Conservation (phyloP, 2,329 filamentous ascomycete genomes). For the Fusarium armeniacum region DNA sequence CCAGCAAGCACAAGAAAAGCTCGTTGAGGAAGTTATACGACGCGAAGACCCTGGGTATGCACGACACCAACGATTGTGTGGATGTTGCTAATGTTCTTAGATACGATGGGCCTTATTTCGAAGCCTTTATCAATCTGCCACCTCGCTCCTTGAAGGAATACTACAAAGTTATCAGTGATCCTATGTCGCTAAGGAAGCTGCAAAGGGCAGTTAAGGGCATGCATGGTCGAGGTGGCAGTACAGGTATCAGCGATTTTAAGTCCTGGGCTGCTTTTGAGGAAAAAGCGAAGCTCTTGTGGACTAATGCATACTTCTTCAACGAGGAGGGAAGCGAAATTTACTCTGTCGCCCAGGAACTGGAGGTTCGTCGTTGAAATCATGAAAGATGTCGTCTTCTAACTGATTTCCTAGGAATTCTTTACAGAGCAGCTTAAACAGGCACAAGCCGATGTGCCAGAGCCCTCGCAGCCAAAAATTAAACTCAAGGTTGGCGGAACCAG, state of each 20-base stretch:
- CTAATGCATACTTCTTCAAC: conserved; percentile 90
- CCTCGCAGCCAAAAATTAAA: conserved; percentile 82
- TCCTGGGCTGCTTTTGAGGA: conserved; percentile 87
- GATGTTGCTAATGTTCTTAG: conserved; percentile 58
- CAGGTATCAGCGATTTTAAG: conserved; percentile 78
- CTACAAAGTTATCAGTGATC: conserved; percentile 85
- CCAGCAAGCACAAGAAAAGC: conserved; percentile 88
- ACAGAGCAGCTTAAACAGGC: conserved; percentile 77
- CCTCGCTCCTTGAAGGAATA: conserved; percentile 84
- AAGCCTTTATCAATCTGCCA: conserved; percentile 84
- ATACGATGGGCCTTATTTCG: conserved; percentile 76
- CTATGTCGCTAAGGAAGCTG: conserved; percentile 81
- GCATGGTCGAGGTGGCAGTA: conserved; percentile 75
- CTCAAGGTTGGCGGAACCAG: conserved; percentile 73
- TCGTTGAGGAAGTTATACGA: conserved; percentile 81
- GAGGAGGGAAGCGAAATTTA: conserved; percentile 92
- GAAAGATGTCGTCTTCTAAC: conserved; percentile 29
- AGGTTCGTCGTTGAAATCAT: conserved; percentile 65
- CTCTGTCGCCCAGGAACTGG: conserved; percentile 80
- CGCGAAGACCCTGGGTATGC: conserved; percentile 74
- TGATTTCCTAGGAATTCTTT: conserved; percentile 73
- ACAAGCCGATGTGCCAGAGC: conserved; percentile 78
- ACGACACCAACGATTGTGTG: not conserved
- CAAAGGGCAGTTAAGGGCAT: conserved; percentile 83
- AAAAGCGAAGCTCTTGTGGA: conserved; percentile 85